Evolutionary conservation across 345 rosid species (phyloP).

Genomic region (Hibiscus trionum): DNA sequence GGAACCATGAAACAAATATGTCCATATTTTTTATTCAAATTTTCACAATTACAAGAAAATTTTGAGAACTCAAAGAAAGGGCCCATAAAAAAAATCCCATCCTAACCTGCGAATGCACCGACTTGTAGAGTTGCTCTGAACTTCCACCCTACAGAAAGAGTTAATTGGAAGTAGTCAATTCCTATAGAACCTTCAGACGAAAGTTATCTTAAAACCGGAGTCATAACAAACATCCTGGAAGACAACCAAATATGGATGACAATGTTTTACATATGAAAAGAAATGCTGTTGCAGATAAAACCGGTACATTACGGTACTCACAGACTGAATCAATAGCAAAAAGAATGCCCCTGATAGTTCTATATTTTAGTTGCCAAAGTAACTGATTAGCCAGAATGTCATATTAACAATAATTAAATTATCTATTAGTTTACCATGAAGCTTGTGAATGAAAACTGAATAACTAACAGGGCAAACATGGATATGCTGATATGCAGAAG

Average conservation of each 20-base stretch:
- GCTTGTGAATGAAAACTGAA: neutral
- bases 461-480: neutral
- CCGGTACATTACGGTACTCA: neutral
- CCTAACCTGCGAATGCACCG: constrained; percentile 91
- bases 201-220: neutral
- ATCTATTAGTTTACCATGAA: neutral
- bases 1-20: constrained; percentile 15
- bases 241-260: neutral
- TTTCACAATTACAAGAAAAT: neutral
- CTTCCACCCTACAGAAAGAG: constrained; percentile 61
- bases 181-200: neutral
- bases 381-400: too few species aligned
- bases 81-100: neutral
- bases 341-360: too few species aligned
- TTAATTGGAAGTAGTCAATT: neutral
- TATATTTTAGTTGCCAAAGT: neutral
- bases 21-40: neutral
- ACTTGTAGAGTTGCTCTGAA: constrained; percentile 67
- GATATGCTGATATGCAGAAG: neutral
- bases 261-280: neutral
- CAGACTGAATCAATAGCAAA: neutral
- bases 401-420: neutral
- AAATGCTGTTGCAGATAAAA: neutral
- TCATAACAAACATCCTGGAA: neutral
- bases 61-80: neutral